Conservation (phyloP, 805 yeast genomes). For the Cyberlindnera galapagoensis region DNA sequence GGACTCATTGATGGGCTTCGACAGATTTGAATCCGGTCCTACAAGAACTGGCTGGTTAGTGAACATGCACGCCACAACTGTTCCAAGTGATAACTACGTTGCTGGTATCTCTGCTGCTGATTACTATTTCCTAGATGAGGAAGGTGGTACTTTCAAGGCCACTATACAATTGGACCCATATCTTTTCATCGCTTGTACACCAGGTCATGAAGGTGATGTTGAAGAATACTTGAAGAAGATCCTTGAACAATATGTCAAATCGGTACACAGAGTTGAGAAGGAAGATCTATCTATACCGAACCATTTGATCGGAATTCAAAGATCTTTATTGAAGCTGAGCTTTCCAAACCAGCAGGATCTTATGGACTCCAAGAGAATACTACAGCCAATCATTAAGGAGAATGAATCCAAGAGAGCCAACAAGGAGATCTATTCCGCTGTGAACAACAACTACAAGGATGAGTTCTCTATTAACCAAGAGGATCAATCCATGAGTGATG, state of each 20-base stretch:
- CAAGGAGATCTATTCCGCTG: conserved; percentile 59
- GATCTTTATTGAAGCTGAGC: conserved; percentile 55
- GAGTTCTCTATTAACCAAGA: conserved; percentile 14
- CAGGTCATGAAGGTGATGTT: conserved; percentile 53
- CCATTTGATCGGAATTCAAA: conserved; percentile 73
- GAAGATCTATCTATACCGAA: conserved; percentile 82
- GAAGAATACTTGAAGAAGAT: conserved; percentile 74
- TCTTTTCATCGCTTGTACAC: conserved; percentile 62
- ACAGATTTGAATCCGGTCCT: conserved; percentile 67
- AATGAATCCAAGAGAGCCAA: conserved; percentile 59
- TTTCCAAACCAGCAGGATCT: conserved; percentile 75
- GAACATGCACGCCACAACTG: conserved; percentile 85
- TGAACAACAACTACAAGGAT: conserved; percentile 29
- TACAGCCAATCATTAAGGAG: conserved; percentile 63
- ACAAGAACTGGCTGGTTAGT: conserved; percentile 80
- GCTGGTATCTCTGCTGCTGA: conserved; percentile 88
- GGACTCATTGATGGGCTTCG: conserved; percentile 86
- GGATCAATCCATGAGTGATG: conserved; percentile 31
- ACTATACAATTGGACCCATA: conserved; percentile 84
- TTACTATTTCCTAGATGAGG: conserved; percentile 89
- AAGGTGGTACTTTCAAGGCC: conserved; percentile 92
- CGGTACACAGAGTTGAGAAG: conserved; percentile 47
- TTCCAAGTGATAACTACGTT: conserved; percentile 49
- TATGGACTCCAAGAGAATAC: conserved; percentile 60
- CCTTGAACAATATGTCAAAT: conserved; percentile 59